These are phyloP conservation scores for Pseudopyricularia javanii DNA, from an alignment of 2,329 filamentous ascomycete genomes.

Conservation along the genomic window DNA sequence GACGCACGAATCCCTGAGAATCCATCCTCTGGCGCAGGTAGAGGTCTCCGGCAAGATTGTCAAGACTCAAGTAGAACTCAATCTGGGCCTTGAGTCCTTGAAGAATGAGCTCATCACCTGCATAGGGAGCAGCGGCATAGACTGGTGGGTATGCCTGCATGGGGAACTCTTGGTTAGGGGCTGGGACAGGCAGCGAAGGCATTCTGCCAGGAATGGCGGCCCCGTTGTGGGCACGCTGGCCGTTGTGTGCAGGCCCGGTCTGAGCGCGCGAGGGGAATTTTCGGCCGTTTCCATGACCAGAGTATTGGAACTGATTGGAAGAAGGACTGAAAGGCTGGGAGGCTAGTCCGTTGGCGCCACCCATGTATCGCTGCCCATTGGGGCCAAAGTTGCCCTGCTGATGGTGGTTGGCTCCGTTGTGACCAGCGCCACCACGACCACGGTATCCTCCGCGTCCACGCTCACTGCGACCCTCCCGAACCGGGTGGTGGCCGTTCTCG, in stretches of 20 bases:
- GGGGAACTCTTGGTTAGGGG: slow-evolving; percentile 33
- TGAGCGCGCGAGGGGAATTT: slow-evolving; percentile 1
- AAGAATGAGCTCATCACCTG: slow-evolving; percentile 11
- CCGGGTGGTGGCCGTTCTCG: not conserved
- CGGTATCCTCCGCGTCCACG: slow-evolving; percentile 2
- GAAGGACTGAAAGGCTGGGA: slow-evolving; percentile 5
- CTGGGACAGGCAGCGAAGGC: not conserved
- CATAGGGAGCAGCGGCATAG: slow-evolving; percentile 5
- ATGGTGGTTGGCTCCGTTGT: not conserved
- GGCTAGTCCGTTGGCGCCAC: slow-evolving; percentile 8
- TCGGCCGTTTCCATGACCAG: not conserved
- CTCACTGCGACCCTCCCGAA: slow-evolving; percentile 1
- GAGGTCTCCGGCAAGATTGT: slow-evolving; percentile 89
- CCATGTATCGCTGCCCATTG: slow-evolving; percentile 9
- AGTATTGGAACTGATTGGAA: not conserved
- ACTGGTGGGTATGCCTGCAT: slow-evolving; percentile 26
- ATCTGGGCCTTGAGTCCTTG: slow-evolving; percentile 38
- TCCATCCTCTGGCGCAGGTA: slow-evolving; percentile 90
- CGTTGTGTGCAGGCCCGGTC: slow-evolving; percentile 1
- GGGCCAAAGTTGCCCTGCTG: slow-evolving; percentile 1
- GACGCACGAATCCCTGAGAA: slow-evolving; percentile 77
- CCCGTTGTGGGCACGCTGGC: not conserved
- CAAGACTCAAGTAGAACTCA: slow-evolving; percentile 94
- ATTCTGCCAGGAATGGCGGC: not conserved
- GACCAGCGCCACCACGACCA: not conserved